phyloP scores from a whole-genome alignment of 2,329 filamentous ascomycete genomes.

The Ophiocordyceps polyrhachis-furcata region DNA sequence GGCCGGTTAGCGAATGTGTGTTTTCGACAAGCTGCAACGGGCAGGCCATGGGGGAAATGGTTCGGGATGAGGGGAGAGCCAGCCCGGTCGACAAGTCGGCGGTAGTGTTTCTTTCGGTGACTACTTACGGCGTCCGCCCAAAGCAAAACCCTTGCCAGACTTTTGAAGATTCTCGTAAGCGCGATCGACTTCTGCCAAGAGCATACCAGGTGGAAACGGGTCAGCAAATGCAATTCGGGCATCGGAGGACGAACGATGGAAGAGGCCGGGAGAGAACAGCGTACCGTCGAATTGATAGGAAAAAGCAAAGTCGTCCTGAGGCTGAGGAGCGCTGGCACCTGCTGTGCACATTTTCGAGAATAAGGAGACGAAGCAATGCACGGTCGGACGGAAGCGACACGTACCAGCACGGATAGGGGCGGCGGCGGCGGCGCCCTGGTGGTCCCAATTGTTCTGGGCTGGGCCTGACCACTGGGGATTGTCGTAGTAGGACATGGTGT shows the following conservation, averaged over 20 bases:
- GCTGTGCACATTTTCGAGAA: slow-evolving; percentile 4
- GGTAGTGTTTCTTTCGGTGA: neutral
- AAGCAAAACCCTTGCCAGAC: slow-evolving; percentile 80
- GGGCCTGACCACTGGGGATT: slow-evolving; percentile 21
- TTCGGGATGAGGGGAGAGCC: neutral
- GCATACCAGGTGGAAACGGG: neutral
- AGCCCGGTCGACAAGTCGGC: neutral
- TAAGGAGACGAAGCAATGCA: slow-evolving; percentile 2
- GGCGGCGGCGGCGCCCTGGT: slow-evolving; percentile 18
- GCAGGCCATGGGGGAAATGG: neutral
- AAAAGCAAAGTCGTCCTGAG: slow-evolving; percentile 66
- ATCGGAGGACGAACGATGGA: neutral
- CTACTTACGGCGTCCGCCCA: slow-evolving; percentile 54
- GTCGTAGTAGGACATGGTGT: slow-evolving; percentile 26
- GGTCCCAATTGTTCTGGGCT: slow-evolving; percentile 25
- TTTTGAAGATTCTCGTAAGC: slow-evolving; percentile 91
- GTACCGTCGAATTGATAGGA: slow-evolving; percentile 78
- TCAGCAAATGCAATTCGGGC: neutral
- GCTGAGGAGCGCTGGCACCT: slow-evolving; percentile 60
- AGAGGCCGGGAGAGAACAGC: slow-evolving; percentile 15
- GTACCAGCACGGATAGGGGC: slow-evolving; percentile 20
- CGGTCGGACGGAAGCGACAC: slow-evolving; percentile 3
- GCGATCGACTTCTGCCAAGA: slow-evolving; percentile 67
- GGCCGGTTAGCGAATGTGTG: neutral
- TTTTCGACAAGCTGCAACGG: neutral